Base-by-base conservation (phyloP, 179 eudicot species). In the Sideroxylon spinosum region DNA sequence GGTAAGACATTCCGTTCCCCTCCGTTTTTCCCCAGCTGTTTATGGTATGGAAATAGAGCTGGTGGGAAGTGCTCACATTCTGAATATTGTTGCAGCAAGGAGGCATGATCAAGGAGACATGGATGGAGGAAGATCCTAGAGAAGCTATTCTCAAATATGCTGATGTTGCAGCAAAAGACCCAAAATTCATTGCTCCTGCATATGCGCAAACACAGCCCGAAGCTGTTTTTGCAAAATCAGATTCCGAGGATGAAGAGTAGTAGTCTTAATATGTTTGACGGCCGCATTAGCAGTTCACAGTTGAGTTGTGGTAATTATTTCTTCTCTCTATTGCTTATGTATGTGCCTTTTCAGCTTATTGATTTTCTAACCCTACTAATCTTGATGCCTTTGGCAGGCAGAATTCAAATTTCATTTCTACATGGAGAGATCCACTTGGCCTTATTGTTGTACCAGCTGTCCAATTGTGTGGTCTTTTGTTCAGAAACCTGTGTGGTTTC, bases 41-140 rank as follows among this genome's bases (percentile, higher is more conserved):
- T 55, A 6, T 73, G 55, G 44, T 37, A 25, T 7, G 10, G 48
- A 70, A 46, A 76, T 60, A 55, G 57, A 59, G 56, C 37, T 73
- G 44, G 7, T 59, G 12, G 6, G 23, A 61, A 48, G 6, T n/a
- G 2, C 74, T 78, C 20, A 72, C 59, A 16, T 64, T 22, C 29
- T 53, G 63, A 44, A 11, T 78, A 78, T 6, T 74, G n/a, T 88
- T 86, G 81, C 97, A 95, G 99, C 84, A 93, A 93, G 99, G 99
- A 76, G 99, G 99, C 62, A 72, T 93, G 95, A 84, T 93, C 75
- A 93, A 95, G 87, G 99, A 95, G 81, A 93, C 98, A 29, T 93
- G 99, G 99, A 93, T 93, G 99, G 98, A 95, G 0, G 98, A 95
- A 85, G 99, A 95, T 85, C 99, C 99, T 23, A 89, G 99, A 87